Conservation (phyloP, 352 stramenopile genomes). For the Phytophthora capsici region DNA sequence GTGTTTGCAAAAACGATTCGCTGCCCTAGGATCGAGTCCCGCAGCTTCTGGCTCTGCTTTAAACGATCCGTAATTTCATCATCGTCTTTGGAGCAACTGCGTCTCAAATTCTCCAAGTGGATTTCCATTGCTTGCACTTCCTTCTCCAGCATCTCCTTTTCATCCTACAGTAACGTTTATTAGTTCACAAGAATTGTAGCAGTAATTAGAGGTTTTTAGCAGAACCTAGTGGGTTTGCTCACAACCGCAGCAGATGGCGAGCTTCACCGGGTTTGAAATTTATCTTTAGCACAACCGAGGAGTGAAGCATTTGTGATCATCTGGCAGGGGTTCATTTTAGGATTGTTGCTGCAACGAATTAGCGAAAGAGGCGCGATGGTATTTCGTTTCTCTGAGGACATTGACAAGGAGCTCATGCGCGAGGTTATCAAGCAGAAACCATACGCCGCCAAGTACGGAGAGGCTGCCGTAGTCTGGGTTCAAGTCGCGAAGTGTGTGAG, state of each 20-base stretch:
- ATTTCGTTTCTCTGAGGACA: neutral
- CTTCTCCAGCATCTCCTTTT: conserved; percentile 44
- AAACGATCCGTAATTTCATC: conserved; percentile 20
- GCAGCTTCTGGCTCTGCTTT: conserved; percentile 37
- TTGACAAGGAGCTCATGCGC: neutral
- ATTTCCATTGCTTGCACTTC: conserved; percentile 35
- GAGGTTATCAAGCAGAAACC: neutral
- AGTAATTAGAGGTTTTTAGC: neutral
- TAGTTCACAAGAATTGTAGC: too few species aligned
- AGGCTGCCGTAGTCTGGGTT: neutral
- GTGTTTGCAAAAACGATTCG: conserved; percentile 46
- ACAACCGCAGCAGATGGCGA: neutral
- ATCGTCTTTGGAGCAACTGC: conserved; percentile 13
- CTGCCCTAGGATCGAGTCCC: conserved; percentile 41
- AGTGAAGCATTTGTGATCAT: neutral
- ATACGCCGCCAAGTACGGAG: neutral
- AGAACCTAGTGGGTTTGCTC: neutral
- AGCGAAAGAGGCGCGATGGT: neutral
- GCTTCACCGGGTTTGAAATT: neutral
- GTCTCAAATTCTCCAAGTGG: conserved; percentile 35
- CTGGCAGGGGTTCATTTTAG: neutral
- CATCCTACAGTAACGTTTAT: conserved; percentile 27
- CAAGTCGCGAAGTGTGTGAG: neutral
- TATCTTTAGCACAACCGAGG: neutral
- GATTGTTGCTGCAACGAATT: neutral